phyloP scores from a whole-genome alignment of 768 basidiomycete genomes.

The Phanerochaete carnosa region DNA sequence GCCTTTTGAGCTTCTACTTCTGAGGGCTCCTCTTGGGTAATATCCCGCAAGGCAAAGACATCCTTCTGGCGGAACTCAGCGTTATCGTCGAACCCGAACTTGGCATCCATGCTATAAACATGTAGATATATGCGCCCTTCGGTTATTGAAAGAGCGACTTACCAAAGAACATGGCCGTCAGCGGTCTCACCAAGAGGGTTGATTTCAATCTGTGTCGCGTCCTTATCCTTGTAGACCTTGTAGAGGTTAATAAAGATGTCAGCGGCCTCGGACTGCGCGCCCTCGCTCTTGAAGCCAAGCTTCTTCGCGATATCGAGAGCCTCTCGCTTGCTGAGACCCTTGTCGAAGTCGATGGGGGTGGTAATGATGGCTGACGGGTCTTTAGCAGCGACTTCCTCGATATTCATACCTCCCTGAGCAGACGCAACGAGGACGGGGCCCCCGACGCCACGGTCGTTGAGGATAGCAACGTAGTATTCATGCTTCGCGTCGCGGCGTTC shows the following conservation, averaged over 20 bases:
- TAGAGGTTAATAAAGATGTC: slow-evolving; percentile 93
- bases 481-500: slow-evolving; percentile 91
- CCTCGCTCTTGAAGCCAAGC: slow-evolving; percentile 79
- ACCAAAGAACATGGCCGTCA: slow-evolving; percentile 94
- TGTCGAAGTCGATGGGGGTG: slow-evolving; percentile 82
- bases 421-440: slow-evolving; percentile 94
- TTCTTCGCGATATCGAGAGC: slow-evolving; percentile 82
- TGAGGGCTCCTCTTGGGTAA: slow-evolving; percentile 93
- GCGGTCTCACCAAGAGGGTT: slow-evolving; percentile 93
- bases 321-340: slow-evolving; percentile 69
- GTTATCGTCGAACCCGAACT: slow-evolving; percentile 99
- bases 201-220: slow-evolving; percentile 99
- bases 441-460: slow-evolving; percentile 89
- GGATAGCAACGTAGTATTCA: slow-evolving; percentile 96
- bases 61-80: slow-evolving; percentile 97
- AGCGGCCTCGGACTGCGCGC: slow-evolving; percentile 80
- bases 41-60: slow-evolving; percentile 84
- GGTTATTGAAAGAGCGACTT: slow-evolving; percentile 20
- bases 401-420: slow-evolving; percentile 98
- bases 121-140: neutral
- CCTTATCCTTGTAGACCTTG: slow-evolving; percentile 97
- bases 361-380: slow-evolving; percentile 95
- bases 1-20: slow-evolving; percentile 98
- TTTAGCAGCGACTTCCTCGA: slow-evolving; percentile 97
- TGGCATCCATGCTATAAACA: slow-evolving; percentile 92